phyloP scores from a whole-genome alignment of 208 protist genomes.

The Leishmania turanica region DNA sequence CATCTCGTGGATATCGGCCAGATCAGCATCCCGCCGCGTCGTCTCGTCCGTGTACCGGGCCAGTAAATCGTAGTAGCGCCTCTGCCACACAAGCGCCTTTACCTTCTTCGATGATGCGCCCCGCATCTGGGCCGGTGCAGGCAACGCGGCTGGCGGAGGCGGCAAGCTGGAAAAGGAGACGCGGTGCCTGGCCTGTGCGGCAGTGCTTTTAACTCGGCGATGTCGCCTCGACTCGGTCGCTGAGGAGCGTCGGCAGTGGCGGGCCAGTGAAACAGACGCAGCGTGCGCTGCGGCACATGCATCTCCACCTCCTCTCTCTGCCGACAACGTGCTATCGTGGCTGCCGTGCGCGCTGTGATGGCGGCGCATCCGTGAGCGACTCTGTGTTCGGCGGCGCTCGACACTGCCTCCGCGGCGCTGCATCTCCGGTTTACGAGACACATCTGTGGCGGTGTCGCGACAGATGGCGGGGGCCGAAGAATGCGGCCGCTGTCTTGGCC shows the following conservation, averaged over 20 bases:
- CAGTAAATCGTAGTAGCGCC: slow-evolving; percentile 45
- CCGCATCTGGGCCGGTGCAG: not conserved
- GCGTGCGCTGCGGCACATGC: not conserved
- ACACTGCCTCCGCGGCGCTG: not conserved
- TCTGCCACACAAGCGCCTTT: slow-evolving; percentile 25
- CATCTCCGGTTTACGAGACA: not conserved
- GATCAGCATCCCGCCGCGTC: slow-evolving; percentile 35
- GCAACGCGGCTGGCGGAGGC: not conserved
- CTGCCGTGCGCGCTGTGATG: not conserved
- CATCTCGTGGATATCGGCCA: slow-evolving; percentile 50
- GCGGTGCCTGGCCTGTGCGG: not conserved
- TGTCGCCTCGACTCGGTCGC: not conserved
- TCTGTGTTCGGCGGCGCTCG: not conserved
- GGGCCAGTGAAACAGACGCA: not conserved
- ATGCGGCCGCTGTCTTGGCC: not conserved
- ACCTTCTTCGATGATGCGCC: not conserved
- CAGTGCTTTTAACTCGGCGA: not conserved
- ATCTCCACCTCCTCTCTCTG: not conserved
- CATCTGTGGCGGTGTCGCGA: not conserved
- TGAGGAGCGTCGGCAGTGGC: not conserved
- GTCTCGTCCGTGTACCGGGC: slow-evolving; percentile 28
- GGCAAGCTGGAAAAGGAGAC: not conserved
- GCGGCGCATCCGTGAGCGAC: not conserved
- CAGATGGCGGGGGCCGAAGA: too few relatives aligned
- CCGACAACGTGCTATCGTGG: not conserved